Conservation (phyloP, 2,329 filamentous ascomycete genomes). For the Penicillium italicum region DNA sequence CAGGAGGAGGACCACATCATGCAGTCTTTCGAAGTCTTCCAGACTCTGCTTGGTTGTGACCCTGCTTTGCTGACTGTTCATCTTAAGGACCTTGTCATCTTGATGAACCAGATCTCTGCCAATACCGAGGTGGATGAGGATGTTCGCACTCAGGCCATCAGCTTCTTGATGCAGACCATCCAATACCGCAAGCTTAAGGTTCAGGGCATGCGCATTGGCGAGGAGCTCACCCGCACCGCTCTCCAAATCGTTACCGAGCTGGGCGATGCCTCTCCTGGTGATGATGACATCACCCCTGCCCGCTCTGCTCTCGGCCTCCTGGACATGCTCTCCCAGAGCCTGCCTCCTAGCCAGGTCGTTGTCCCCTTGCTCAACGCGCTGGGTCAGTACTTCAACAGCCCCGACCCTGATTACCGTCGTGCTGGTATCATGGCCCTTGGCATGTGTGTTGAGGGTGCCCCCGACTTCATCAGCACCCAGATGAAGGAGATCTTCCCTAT, state of each 20-base stretch:
- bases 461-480: slow-evolving; percentile 95
- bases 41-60: slow-evolving; percentile 88
- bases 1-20: slow-evolving; percentile 83
- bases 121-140: slow-evolving; percentile 79
- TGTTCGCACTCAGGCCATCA: slow-evolving; percentile 81
- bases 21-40: slow-evolving; percentile 93
- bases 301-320: slow-evolving; percentile 81
- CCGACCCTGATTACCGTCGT: slow-evolving; percentile 74
- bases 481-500: slow-evolving; percentile 79
- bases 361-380: slow-evolving; percentile 87
- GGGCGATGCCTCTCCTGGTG: slow-evolving; percentile 62
- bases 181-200: slow-evolving; percentile 94
- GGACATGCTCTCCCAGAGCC: slow-evolving; percentile 79
- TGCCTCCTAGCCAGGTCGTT: slow-evolving; percentile 90
- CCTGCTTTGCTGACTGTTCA: slow-evolving; percentile 77
- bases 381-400: slow-evolving; percentile 71
- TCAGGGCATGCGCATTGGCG: slow-evolving; percentile 81
- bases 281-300: slow-evolving; percentile 82
- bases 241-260: slow-evolving; percentile 89
- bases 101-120: slow-evolving; percentile 84
- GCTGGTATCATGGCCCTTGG: slow-evolving; percentile 89
- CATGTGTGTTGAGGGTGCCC: slow-evolving; percentile 92
- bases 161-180: slow-evolving; percentile 89
- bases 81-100: slow-evolving; percentile 83
- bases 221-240: slow-evolving; percentile 80